Base-by-base conservation (phyloP, 1,139 yeast species). In the Starmera stellimalicola region DNA sequence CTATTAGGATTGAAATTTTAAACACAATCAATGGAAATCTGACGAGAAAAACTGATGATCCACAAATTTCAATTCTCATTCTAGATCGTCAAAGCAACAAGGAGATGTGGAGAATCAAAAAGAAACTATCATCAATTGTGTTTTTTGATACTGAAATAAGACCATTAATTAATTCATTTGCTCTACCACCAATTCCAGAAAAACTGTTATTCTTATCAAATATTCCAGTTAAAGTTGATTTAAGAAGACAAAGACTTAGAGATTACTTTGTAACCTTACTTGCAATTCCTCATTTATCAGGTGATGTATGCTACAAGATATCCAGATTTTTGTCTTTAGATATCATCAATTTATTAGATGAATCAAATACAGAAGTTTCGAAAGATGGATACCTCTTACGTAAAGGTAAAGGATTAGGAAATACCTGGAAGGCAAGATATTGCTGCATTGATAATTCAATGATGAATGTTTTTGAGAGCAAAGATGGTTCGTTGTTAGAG, bases 311-410 rank as follows among this genome's bases (percentile, higher is more conserved):
- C 18, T 63, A 64, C 35, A 57, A 68, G 28, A 61, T 82, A 25
- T 77, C 91, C 39, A 68, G 71, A 34, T 83, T 77, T 50, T 62
- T 84, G 38, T 78, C 91, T 5, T 61, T 77, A 3, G 84, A 81
- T 48, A 70, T 79, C 22, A 73, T 80, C 14, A 77, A 75, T 45
- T 77, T 85, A 3, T 58, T 76, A 36, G 77, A 74, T 48, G 71
- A 73, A 38, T 69, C 65, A 41, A 73, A 63, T 40, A 63, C 72
- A 41, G 77, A 77, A 0, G 70, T 74, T 2, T 51, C 62, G 19
- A 80, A 77, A 51, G 85, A 79, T 53, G 94, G 94, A 0, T 76
- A 68, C 46, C 58, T 84, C 37, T 61, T 83, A 7, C 69, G 83
- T 40, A 69, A 82, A 32, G 47, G 51, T 15, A 74, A 76, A 62